Evolutionary conservation across 192 early-diverging fungal genomes (phyloP).

Genomic region (Linderina pennispora): DNA sequence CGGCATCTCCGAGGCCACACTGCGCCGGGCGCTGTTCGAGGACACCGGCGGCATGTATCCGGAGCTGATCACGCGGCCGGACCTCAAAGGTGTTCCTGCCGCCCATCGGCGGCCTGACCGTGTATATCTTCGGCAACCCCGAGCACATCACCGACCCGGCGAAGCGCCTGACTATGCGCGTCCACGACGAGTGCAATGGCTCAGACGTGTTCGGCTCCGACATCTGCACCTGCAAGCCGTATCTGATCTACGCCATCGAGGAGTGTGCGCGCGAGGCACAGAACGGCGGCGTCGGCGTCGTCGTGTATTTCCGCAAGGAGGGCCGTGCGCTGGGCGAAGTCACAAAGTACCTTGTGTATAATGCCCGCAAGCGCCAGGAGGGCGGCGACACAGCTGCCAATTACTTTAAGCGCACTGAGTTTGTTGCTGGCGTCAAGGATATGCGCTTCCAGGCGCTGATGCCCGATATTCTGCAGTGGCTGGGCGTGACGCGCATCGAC

Average conservation of each 20-base stretch:
- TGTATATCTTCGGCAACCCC: slow-evolving; percentile 91
- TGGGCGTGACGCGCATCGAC: slow-evolving; percentile 91
- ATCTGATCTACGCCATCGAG: slow-evolving; percentile 83
- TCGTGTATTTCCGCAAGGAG: slow-evolving; percentile 96
- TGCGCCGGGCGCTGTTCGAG: slow-evolving; percentile 82
- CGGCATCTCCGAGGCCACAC: slow-evolving; percentile 73
- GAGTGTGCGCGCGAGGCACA: slow-evolving; percentile 86
- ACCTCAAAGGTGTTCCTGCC: slow-evolving; percentile 92
- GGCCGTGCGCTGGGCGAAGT: slow-evolving; percentile 92
- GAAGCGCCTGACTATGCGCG: slow-evolving; percentile 76
- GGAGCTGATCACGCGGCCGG: slow-evolving; percentile 86
- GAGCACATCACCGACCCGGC: slow-evolving; percentile 72
- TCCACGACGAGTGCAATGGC: slow-evolving; percentile 97
- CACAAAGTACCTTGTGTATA: slow-evolving; percentile 94
- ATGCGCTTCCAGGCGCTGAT: slow-evolving; percentile 96
- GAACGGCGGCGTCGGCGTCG: slow-evolving; percentile 86
- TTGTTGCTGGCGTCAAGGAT: slow-evolving; percentile 88
- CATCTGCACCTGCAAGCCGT: slow-evolving; percentile 80
- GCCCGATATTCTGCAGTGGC: slow-evolving; percentile 96
- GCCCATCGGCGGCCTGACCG: slow-evolving; percentile 86
- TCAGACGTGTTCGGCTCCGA: slow-evolving; percentile 83
- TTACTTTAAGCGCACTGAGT: slow-evolving; percentile 86
- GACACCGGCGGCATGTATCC: slow-evolving; percentile 96
- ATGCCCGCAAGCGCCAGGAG: slow-evolving; percentile 79
- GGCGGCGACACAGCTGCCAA: slow-evolving; percentile 84